These are phyloP conservation scores for Monosporozyma siamensis DNA, from an alignment of 805 yeast species.

Conservation along the genomic window DNA sequence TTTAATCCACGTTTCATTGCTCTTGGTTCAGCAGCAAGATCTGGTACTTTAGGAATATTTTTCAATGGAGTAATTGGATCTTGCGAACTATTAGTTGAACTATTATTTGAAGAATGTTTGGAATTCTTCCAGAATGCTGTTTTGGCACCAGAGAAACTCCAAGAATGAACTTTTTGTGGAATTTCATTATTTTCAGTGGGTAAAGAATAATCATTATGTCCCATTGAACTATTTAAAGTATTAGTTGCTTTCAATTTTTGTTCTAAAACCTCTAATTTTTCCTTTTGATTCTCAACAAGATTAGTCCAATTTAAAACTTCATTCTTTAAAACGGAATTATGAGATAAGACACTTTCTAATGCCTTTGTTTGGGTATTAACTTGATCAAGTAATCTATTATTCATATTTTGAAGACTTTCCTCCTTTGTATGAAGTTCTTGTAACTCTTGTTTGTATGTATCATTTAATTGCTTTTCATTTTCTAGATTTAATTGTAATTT, in stretches of 20 bases:
- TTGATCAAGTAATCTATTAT: constrained; percentile 17
- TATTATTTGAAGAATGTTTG: constrained; percentile 11
- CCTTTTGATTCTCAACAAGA: constrained; percentile 9
- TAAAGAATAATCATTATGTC: neutral
- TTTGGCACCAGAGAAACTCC: constrained; percentile 4
- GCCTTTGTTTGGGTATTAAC: constrained; percentile 15
- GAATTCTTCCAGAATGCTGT: constrained; percentile 9
- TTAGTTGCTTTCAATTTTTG: constrained; percentile 6
- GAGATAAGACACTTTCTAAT: constrained; percentile 10
- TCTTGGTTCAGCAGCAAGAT: constrained; percentile 9
- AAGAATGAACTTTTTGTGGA: neutral
- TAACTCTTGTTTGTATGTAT: constrained; percentile 7
- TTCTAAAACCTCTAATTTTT: constrained; percentile 13
- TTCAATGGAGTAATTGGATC: constrained; percentile 2
- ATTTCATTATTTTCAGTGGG: neutral
- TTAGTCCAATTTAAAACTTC: constrained; percentile 13
- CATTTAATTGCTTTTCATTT: constrained; percentile 10
- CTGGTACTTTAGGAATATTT: constrained; percentile 9
- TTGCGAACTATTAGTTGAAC: neutral
- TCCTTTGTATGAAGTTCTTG: constrained; percentile 9
- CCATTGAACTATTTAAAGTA: neutral
- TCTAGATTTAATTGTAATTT: constrained; percentile 16
- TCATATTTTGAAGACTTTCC: constrained; percentile 11
- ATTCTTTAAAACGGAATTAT: constrained; percentile 11
- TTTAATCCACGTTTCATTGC: constrained; percentile 18